These are phyloP conservation scores for Suillus decipiens DNA, from an alignment of 768 basidiomycete species.

Conservation along the genomic window DNA sequence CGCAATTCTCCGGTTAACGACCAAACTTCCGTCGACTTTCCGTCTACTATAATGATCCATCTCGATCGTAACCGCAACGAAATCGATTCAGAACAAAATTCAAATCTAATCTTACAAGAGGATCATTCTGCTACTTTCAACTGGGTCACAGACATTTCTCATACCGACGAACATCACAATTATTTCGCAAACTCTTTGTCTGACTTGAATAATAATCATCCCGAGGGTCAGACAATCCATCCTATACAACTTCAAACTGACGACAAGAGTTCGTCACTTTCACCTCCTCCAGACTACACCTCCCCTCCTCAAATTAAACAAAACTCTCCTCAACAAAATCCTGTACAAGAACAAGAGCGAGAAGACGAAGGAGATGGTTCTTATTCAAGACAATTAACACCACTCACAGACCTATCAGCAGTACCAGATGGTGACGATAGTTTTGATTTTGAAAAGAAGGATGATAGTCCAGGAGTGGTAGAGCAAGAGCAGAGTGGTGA, in stretches of 20 bases:
- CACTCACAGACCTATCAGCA: constrained; percentile 76
- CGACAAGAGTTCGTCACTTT: constrained; percentile 58
- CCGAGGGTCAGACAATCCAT: constrained; percentile 18
- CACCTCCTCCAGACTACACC: constrained; percentile 51
- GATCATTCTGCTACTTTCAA: constrained; percentile 32
- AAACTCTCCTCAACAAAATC: constrained; percentile 20
- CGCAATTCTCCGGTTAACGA: constrained; percentile 8
- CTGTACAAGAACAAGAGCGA: constrained; percentile 26
- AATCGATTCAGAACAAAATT: constrained; percentile 39
- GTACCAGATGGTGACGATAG: constrained; percentile 57
- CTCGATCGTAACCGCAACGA: constrained; percentile 53
- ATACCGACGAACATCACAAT: constrained; percentile 23
- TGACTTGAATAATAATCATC: constrained; percentile 14
- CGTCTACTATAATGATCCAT: constrained; percentile 44
- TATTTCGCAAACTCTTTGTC: constrained; percentile 31
- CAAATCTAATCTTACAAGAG: constrained; percentile 45
- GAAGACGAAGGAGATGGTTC: constrained; percentile 42
- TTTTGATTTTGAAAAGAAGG: constrained; percentile 24
- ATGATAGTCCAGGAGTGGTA: constrained; percentile 28
- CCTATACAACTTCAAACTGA: constrained; percentile 22
- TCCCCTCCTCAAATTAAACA: constrained; percentile 37
- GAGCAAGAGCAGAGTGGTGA: constrained; percentile 24
- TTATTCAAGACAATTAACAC: constrained; percentile 63
- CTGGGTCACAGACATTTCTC: constrained; percentile 35
- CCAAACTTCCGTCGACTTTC: constrained; percentile 4